These are phyloP conservation scores for Cerioporus squamosus DNA, from an alignment of 1,284 basidiomycete genomes.

Conservation along the genomic window DNA sequence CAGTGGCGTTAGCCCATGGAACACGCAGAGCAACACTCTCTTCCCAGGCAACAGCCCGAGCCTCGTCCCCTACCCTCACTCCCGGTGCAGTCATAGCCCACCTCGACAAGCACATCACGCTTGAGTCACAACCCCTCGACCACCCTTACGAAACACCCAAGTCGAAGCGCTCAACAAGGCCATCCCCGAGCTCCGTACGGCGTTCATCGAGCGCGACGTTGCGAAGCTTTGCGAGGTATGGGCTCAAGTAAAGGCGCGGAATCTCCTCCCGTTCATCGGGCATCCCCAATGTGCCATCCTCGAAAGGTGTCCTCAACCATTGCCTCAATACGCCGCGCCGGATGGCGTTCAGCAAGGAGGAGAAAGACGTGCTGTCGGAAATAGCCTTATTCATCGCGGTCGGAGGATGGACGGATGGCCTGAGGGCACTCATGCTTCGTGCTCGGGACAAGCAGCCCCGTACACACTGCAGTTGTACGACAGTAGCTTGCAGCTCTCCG, in stretches of 20 bases:
- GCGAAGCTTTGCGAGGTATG: constrained; percentile 42
- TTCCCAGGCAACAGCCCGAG: not conserved
- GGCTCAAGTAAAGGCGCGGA: constrained; percentile 46
- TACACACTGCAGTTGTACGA: constrained; percentile 52
- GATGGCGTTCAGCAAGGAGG: constrained; percentile 30
- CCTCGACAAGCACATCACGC: constrained; percentile 11
- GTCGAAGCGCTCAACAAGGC: constrained; percentile 23
- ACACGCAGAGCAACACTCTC: not conserved
- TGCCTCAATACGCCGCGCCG: constrained; percentile 17
- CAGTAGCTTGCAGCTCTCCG: constrained; percentile 35
- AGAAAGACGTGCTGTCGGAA: constrained; percentile 42
- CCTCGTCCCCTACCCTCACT: constrained; percentile 3
- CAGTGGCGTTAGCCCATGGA: no score
- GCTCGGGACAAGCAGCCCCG: constrained; percentile 44
- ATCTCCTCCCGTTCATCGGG: constrained; percentile 47
- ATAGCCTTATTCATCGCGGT: constrained; percentile 52
- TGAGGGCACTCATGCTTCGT: constrained; percentile 54
- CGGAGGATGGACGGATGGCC: constrained; percentile 47
- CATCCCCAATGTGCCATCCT: constrained; percentile 43
- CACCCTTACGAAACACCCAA: constrained; percentile 14
- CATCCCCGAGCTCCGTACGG: constrained; percentile 16
- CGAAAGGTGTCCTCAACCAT: constrained; percentile 41
- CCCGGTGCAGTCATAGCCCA: constrained; percentile 11
- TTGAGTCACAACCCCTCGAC: constrained; percentile 9
- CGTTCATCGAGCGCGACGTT: constrained; percentile 21